Base-by-base conservation (phyloP, 1,284 basidiomycete genomes). In the Cutaneotrichosporon sp. region DNA sequence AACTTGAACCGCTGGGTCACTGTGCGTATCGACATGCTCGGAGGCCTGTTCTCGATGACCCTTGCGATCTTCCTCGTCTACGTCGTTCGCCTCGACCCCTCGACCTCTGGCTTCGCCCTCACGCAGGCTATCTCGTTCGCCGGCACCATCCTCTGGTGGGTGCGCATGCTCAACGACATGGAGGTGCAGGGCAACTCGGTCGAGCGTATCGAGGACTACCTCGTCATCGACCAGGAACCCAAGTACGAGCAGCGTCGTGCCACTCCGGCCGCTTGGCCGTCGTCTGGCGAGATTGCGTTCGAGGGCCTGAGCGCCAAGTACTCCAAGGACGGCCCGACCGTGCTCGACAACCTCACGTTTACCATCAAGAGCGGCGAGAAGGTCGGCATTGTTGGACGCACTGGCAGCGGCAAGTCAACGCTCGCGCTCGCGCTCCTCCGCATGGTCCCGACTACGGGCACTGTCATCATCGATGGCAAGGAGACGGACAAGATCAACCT, bases 191-290 rank as follows among this genome's bases (percentile, higher is more conserved):
- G 79, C 50, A 80, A 80, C 67, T 75, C 77, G 13, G 81, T 92
- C 64, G 89, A 92, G 69, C 85, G 90, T 31, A 87, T 92, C 57
- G 84, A 89, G 69, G 84, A 84, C 29, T 91, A 91, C 71, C 75
- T 89, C 50, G 75, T 81, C 14, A 89, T 90, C 59, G 88, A 89
- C 58, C 88, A 90, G 72, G 90, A 91, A 72, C 84, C 84, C 1
- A 80, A 82, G 58, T 70, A 83, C 1, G 82, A 81, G 0, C 72
- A 79, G 25, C 71, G 74, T 14, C 85, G 85, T 8, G 78, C 82
- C 47, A 89, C 89, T 31, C 88, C 90, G 3, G 89, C 89, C 0
- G 86, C 88, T 63, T 91, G 90, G 89, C 90, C 90, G 0, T 83
- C 87, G 0, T 88, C 86, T 43, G 90, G 90, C 5, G 82, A 85